These are phyloP conservation scores for Exophiala bonariae DNA, from an alignment of 2,329 filamentous ascomycete species.

Conservation along the genomic window DNA sequence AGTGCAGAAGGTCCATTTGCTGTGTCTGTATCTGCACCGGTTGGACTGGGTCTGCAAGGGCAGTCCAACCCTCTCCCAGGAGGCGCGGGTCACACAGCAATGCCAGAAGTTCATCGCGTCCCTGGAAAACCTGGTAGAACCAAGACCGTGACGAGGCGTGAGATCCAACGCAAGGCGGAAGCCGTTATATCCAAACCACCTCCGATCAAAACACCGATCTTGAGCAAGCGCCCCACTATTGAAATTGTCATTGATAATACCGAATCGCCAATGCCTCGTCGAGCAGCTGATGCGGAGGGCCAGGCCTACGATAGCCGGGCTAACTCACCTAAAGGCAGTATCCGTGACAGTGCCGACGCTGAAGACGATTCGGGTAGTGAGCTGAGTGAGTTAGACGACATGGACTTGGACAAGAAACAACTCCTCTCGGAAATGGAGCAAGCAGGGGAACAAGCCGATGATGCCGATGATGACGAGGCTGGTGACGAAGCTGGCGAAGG, in stretches of 20 bases:
- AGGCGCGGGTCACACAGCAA: conserved; percentile 6
- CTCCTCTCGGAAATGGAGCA: conserved; percentile 18
- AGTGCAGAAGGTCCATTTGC: conserved; percentile 18
- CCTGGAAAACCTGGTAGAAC: conserved; percentile 39
- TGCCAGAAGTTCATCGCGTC: conserved; percentile 13
- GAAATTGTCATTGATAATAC: conserved; percentile 1
- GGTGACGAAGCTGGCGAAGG: conserved; percentile 30
- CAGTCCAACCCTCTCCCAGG: conserved; percentile 7
- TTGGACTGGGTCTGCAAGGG: conserved; percentile 27
- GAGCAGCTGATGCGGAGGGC: conserved; percentile 49
- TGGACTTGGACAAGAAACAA: conserved; percentile 51
- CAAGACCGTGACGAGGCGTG: conserved; percentile 60
- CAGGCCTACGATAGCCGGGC: conserved; percentile 36
- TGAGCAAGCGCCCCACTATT: conserved; percentile 24
- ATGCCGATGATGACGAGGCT: conserved; percentile 32
- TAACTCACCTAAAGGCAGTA: conserved; percentile 59
- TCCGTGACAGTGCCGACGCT: conserved; percentile 66
- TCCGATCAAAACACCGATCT: conserved; percentile 34
- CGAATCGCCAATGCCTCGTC: conserved; percentile 47
- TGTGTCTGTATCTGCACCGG: conserved; percentile 16
- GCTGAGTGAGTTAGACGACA: conserved; percentile 39
- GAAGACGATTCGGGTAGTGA: conserved; percentile 40
- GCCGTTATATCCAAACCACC: conserved; percentile 49
- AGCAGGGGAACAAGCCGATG: conserved; percentile 56
- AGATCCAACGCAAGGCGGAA: conserved; percentile 61